Base-by-base conservation (phyloP, 805 yeast genomes). In the Tetrapisispora taiwanensis region DNA sequence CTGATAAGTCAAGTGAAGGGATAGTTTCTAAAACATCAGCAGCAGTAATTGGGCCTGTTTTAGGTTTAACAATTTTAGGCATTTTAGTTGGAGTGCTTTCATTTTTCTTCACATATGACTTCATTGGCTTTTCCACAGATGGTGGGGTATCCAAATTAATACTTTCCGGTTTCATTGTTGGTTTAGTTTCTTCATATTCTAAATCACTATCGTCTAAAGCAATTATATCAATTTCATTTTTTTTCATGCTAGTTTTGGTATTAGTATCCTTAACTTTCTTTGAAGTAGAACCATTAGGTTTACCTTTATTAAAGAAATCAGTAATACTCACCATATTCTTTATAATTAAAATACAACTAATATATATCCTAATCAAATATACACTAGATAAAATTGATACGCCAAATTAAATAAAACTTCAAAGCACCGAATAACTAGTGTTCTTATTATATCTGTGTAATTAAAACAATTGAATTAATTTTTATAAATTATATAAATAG, bases 1-100 rank as follows among this genome's bases (percentile, higher is more conserved):
- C 72, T 7, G 76, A 74, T 9, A 85, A 71, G 39, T 73, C 81
- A 0, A 92, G 89, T 53, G 87, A 88, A 1, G 89, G 84, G 36
- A 89, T 83, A 7, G 70, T 66, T 7, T 74, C 69, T 26, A 88
- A 66, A 7, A 62, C 51, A 20, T 59, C 62, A 14, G 53, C 53
- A 13, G 60, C 59, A 12, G 59, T 52, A 3, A 32, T 27, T 27
- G 40, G 26, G 2, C 26, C 32, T 15, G 34, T 10, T 15, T 32
- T 34, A 24, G 27, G 4, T 24, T 42, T 42, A 4, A 14, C n/a
- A 14, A n/a, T 24, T 8, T 7, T n/a, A 14, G 39, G 42, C 7
- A 4, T 14, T 20, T 30, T 37, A 3, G 40, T 20, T 27, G 40
- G 32, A 5, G 40, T 9, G 2, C 5, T 20, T 20, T 39, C 30